Evolutionary conservation across 257 asterid species (phyloP).

Genomic region (Nyctanthes arbortristis): DNA sequence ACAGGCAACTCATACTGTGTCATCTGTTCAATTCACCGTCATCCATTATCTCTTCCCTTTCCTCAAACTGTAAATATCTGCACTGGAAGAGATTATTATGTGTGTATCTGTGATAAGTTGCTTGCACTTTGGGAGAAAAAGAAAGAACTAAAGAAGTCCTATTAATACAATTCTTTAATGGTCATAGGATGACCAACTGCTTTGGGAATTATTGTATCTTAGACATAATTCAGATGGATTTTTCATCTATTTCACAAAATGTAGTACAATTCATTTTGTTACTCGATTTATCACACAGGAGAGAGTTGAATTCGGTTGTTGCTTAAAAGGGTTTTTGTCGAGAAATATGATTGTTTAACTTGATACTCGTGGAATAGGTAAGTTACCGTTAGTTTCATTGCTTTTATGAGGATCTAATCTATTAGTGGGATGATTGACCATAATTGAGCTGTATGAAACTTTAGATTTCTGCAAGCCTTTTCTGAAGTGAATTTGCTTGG

Average conservation of each 20-base stretch:
- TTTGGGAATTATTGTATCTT: background rate
- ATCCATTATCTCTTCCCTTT: background rate
- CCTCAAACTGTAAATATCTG: background rate
- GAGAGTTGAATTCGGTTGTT: background rate
- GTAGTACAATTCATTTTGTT: background rate
- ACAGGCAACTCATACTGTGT: too few relatives aligned
- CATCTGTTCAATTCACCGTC: too few relatives aligned
- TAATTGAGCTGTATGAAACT: background rate
- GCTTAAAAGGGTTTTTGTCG: background rate
- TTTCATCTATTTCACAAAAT: background rate
- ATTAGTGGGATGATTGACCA: conserved; percentile 1
- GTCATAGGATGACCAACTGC: background rate
- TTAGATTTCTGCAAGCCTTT: conserved; percentile 6
- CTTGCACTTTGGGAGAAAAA: background rate
- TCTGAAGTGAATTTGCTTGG: background rate
- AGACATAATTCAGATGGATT: background rate
- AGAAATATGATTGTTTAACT: background rate
- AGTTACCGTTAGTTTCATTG: background rate
- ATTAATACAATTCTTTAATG: background rate
- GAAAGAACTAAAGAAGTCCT: background rate
- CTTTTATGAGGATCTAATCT: background rate
- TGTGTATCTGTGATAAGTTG: background rate
- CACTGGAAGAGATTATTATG: background rate
- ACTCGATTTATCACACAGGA: background rate
- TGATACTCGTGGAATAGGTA: background rate